phyloP scores from a whole-genome alignment of 306 rosid species.

The Elaeagnus macrophylla region DNA sequence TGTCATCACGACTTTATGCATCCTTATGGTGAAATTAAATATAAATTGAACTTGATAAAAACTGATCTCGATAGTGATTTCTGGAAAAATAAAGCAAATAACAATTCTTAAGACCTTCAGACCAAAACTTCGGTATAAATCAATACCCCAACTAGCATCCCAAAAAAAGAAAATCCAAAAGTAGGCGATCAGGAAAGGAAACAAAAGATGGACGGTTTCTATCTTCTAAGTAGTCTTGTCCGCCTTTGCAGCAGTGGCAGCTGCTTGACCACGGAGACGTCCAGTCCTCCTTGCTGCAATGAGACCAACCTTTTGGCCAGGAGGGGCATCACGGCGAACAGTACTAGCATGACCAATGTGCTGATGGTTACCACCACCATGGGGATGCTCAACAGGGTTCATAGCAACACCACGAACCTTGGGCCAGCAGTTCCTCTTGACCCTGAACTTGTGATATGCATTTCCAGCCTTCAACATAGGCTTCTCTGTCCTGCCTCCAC shows the following conservation, averaged over 20 bases:
- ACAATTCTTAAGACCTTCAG: no score
- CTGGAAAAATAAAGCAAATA: no score
- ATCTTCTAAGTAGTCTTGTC: conserved; percentile 44
- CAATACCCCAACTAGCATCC: no score
- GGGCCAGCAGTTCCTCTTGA: conserved; percentile 87
- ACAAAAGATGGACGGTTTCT: no score
- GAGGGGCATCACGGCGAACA: conserved; percentile 67
- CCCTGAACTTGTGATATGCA: conserved; percentile 72
- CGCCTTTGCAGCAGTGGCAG: conserved; percentile 58
- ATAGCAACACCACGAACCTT: conserved; percentile 94
- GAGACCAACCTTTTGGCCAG: conserved; percentile 83
- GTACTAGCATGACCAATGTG: conserved; percentile 83
- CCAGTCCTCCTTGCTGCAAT: conserved; percentile 79
- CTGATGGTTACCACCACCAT: conserved; percentile 91
- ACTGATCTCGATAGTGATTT: no score
- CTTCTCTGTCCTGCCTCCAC: conserved; percentile 82
- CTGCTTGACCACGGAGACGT: conserved; percentile 79
- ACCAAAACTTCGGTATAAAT: no score
- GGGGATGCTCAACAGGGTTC: conserved; percentile 93
- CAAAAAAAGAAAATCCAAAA: no score
- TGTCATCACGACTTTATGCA: no score
- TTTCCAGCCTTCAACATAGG: conserved; percentile 74
- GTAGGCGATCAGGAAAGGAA: no score
- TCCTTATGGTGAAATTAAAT: no score
- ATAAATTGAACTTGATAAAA: no score